phyloP scores from a whole-genome alignment of 73 alveolate genomes.

The Uronychia binucleata region DNA sequence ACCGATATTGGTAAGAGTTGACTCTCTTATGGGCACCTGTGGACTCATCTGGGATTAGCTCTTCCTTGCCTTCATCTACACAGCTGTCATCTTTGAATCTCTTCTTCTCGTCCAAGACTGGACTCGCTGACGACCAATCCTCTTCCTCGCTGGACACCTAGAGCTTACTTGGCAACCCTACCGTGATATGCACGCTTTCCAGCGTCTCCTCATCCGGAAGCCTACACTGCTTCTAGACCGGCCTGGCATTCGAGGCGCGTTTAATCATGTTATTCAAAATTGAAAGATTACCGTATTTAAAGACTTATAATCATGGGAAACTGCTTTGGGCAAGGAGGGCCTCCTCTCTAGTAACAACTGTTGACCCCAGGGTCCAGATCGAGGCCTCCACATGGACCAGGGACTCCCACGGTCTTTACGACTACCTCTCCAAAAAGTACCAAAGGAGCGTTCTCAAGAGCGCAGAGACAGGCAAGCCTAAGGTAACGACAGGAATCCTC shows the following conservation, averaged over 20 bases:
- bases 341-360: background rate
- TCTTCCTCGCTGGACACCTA: background rate
- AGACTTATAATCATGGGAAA: background rate
- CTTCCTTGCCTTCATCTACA: background rate
- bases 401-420: slow-evolving; percentile 43
- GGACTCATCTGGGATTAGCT: background rate
- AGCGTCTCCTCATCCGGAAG: background rate
- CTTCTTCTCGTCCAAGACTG: background rate
- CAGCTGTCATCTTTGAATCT: background rate
- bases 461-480: background rate
- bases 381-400: slow-evolving; percentile 36
- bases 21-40: background rate
- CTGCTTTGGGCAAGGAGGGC: background rate
- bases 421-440: slow-evolving; percentile 5
- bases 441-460: background rate
- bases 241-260: background rate
- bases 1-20: background rate
- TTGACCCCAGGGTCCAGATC: slow-evolving; percentile 11
- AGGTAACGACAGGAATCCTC: background rate
- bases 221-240: background rate
- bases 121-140: background rate
- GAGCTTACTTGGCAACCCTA: background rate
- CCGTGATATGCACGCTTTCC: background rate
- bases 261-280: too few species aligned
- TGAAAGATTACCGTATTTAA: background rate